Conservation (phyloP, 192 early-diverging fungal species). For the Thoreauomyces humboldtii region DNA sequence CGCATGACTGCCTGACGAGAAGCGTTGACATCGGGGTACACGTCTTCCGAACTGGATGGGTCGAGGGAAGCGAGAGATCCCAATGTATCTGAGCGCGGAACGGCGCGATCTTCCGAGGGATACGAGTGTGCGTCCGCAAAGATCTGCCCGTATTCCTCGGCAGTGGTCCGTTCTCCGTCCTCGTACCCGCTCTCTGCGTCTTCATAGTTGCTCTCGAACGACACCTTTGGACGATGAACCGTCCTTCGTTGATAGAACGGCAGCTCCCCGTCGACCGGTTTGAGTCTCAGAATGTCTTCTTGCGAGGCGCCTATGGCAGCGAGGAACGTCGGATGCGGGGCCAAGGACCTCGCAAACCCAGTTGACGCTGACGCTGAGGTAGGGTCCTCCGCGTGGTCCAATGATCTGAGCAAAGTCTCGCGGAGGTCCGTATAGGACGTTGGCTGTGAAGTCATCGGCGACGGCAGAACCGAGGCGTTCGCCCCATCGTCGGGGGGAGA, state of each 20-base stretch:
- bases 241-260: constrained; percentile 20
- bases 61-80: no score
- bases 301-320: constrained; percentile 12
- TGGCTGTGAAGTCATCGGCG: not conserved
- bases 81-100: no score
- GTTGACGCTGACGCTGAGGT: not conserved
- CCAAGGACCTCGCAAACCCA: constrained; percentile 1
- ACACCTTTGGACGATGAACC: constrained; percentile 10
- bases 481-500: not conserved
- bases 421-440: constrained; percentile 18
- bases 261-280: constrained; percentile 19
- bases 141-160: not conserved
- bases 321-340: constrained; percentile 15
- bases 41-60: no score
- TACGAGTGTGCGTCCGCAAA: no score
- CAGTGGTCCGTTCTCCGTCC: no score
- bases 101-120: no score
- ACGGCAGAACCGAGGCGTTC: not conserved
- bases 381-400: not conserved
- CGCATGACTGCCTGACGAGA: no score
- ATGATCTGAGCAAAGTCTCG: constrained; percentile 13
- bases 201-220: not conserved
- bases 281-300: constrained; percentile 17
- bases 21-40: no score
- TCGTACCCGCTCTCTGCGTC: not conserved